These are phyloP conservation scores for Hawksworthiomyces lignivorus DNA, from an alignment of 2,329 filamentous ascomycete genomes.

Conservation along the genomic window DNA sequence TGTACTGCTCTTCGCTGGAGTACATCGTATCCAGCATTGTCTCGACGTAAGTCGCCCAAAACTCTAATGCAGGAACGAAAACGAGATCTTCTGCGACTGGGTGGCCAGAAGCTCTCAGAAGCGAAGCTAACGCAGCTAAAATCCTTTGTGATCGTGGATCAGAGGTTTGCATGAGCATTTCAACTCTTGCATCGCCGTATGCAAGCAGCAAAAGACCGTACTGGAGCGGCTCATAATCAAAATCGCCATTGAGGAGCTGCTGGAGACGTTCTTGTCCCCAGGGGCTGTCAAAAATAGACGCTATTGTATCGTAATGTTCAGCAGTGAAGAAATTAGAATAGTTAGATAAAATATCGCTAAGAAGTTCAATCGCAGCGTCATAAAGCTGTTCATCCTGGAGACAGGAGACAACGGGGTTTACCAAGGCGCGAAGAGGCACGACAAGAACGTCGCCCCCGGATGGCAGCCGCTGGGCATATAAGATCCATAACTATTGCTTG, in stretches of 20 bases:
- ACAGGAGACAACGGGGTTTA: constrained; percentile 52
- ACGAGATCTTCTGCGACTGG: constrained; percentile 67
- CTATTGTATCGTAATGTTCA: constrained; percentile 50
- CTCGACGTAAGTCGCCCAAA: constrained; percentile 73
- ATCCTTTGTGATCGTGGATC: constrained; percentile 45
- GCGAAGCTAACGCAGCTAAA: constrained; percentile 51
- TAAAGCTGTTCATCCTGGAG: constrained; percentile 52
- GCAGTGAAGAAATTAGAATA: constrained; percentile 55
- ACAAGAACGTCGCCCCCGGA: constrained; percentile 50
- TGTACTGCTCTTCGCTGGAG: constrained; percentile 35
- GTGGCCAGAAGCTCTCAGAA: constrained; percentile 58
- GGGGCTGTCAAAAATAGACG: constrained; percentile 50
- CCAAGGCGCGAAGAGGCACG: constrained; percentile 50
- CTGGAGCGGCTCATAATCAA: constrained; percentile 55
- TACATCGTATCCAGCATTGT: constrained; percentile 52
- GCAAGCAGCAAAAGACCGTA: constrained; percentile 61
- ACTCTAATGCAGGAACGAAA: constrained; percentile 67
- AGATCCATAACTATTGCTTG: constrained; percentile 69
- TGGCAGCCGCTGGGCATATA: constrained; percentile 61
- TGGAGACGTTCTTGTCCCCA: constrained; percentile 52
- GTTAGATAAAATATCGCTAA: constrained; percentile 57
- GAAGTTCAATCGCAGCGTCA: constrained; percentile 52
- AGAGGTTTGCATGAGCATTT: constrained; percentile 47
- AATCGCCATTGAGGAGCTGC: constrained; percentile 49
- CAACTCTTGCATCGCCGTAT: constrained; percentile 59